Conservation (phyloP, 441 rosid species). For the Sinapis alba region DNA sequence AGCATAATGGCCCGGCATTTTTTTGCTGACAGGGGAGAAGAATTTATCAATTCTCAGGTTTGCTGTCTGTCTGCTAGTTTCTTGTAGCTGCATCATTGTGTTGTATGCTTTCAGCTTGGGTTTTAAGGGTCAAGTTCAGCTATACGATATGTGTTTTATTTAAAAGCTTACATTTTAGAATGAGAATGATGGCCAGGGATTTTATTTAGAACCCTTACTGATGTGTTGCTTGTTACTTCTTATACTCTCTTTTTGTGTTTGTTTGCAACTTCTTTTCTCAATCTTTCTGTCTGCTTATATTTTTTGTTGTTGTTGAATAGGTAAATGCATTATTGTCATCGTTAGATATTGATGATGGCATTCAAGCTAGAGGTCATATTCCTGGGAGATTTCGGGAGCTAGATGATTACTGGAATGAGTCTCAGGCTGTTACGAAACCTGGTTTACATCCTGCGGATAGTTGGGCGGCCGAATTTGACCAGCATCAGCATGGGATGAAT, state of each 20-base stretch:
- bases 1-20: constrained; percentile 96
- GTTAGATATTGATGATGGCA: constrained; percentile 81
- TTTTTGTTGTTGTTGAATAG: constrained; percentile 47
- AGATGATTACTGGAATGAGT: constrained; percentile 97
- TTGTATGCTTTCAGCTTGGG: not conserved
- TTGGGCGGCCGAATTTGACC: constrained; percentile 83
- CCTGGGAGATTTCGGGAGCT: constrained; percentile 83
- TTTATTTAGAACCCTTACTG: not conserved
- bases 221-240: not conserved
- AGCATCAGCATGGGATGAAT: constrained; percentile 54
- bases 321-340: constrained; percentile 88
- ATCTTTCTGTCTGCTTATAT: not conserved
- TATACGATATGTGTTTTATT: constrained; percentile 1
- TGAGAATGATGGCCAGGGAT: not conserved
- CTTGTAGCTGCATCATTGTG: constrained; percentile 6
- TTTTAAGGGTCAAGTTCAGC: constrained; percentile 1
- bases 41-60: constrained; percentile 92
- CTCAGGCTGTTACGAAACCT: constrained; percentile 71
- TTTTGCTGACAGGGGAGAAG: constrained; percentile 88
- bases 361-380: constrained; percentile 65
- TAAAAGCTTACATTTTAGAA: not conserved
- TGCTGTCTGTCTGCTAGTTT: constrained; percentile 20
- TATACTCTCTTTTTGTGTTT: not conserved
- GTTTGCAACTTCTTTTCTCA: constrained; percentile 9
- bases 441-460: constrained; percentile 68